phyloP scores from a whole-genome alignment of 257 asterid species.

The Nyctanthes arbortristis region DNA sequence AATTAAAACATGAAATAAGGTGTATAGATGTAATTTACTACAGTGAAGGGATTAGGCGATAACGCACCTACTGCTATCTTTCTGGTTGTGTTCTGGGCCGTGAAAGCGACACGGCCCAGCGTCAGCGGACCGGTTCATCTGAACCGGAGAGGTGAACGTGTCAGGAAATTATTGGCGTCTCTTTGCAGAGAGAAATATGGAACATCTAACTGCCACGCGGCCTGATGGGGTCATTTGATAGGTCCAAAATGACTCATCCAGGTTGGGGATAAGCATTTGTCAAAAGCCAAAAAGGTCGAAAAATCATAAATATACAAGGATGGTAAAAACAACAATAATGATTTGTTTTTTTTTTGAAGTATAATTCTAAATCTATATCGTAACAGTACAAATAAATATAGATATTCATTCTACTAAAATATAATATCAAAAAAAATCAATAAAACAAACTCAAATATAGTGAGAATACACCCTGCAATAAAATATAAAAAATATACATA shows the following conservation, averaged over 20 bases:
- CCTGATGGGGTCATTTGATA: slow-evolving; percentile 3
- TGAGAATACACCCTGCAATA: too few species aligned
- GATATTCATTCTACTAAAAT: too few species aligned
- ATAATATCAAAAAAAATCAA: too few species aligned
- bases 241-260: background rate
- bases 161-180: background rate
- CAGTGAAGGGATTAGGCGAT: background rate
- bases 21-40: background rate
- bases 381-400: too few species aligned
- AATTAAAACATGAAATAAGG: background rate
- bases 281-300: too few species aligned
- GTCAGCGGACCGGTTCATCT: background rate
- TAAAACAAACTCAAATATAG: too few species aligned
- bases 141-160: slow-evolving; percentile 22
- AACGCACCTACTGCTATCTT: background rate
- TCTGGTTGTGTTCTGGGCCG: background rate
- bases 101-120: background rate
- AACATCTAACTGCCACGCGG: slow-evolving; percentile 25
- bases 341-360: too few species aligned
- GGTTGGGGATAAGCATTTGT: background rate
- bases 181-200: background rate
- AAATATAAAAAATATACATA: too few species aligned
- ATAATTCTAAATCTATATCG: too few species aligned
- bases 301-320: too few species aligned
- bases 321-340: too few species aligned